These are phyloP conservation scores for Penicillium digitatum DNA, from an alignment of 2,329 filamentous ascomycete genomes.

Conservation along the genomic window DNA sequence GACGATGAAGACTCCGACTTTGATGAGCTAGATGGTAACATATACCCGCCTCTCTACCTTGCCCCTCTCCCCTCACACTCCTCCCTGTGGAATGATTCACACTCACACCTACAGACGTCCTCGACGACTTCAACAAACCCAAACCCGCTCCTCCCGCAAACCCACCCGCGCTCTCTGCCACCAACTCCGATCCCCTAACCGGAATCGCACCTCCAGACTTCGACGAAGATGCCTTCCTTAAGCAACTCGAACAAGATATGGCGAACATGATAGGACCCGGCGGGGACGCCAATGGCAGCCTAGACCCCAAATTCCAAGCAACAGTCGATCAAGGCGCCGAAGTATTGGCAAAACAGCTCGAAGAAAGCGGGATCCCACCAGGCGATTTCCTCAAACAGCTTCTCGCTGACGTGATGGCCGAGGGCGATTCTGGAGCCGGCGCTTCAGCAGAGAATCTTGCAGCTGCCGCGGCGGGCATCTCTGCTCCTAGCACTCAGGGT, in stretches of 20 bases:
- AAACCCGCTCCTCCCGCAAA: conserved; percentile 33
- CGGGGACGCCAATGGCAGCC: conserved; percentile 16
- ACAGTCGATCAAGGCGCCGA: conserved; percentile 34
- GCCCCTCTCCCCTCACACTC: neutral
- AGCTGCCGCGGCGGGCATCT: conserved; percentile 12
- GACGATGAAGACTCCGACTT: conserved; percentile 83
- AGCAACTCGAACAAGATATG: conserved; percentile 87
- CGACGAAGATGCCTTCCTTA: conserved; percentile 59
- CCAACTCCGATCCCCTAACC: conserved; percentile 20
- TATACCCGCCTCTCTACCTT: neutral
- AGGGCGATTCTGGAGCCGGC: conserved; percentile 11
- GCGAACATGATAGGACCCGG: conserved; percentile 64
- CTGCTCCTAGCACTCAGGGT: neutral
- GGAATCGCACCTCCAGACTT: conserved; percentile 19
- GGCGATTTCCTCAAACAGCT: conserved; percentile 37
- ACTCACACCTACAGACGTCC: conserved; percentile 58
- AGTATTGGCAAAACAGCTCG: conserved; percentile 35
- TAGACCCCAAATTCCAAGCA: conserved; percentile 21
- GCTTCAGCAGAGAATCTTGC: conserved; percentile 20
- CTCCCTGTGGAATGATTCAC: neutral
- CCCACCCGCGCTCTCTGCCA: conserved; percentile 9
- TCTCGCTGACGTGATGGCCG: conserved; percentile 34
- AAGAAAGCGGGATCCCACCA: conserved; percentile 33
- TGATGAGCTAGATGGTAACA: conserved; percentile 81
- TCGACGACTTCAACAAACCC: conserved; percentile 79